These are phyloP conservation scores for Ophiostoma quercus DNA, from an alignment of 2,329 filamentous ascomycete genomes.

Conservation along the genomic window DNA sequence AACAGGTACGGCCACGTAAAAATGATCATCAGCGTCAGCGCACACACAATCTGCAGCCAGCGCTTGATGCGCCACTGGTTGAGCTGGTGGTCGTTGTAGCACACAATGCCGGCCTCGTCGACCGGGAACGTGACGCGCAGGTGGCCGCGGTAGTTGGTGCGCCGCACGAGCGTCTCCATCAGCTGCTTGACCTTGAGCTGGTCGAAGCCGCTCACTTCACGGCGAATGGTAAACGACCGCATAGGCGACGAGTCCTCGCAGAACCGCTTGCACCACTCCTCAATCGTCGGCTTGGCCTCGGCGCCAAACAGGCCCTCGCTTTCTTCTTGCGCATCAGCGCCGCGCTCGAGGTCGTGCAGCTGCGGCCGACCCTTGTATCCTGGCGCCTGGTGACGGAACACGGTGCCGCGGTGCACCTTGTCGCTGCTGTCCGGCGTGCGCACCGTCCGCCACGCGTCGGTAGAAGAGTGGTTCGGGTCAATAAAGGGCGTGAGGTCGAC, in stretches of 20 bases:
- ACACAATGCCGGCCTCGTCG: slow-evolving; percentile 51
- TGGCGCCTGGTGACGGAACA: slow-evolving; percentile 46
- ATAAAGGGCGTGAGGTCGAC: slow-evolving; percentile 57
- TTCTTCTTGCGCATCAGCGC: not conserved
- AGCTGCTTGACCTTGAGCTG: slow-evolving; percentile 46
- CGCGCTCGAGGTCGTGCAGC: slow-evolving; percentile 23
- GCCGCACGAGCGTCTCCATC: slow-evolving; percentile 53
- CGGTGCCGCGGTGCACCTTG: slow-evolving; percentile 60
- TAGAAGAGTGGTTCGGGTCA: slow-evolving; percentile 41
- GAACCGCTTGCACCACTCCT: slow-evolving; percentile 65
- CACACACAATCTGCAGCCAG: slow-evolving; percentile 62
- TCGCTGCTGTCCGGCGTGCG: slow-evolving; percentile 53
- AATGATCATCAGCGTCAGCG: slow-evolving; percentile 62
- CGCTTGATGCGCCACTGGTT: slow-evolving; percentile 60
- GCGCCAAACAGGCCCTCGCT: not conserved
- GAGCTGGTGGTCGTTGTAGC: slow-evolving; percentile 58
- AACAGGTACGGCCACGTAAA: slow-evolving; percentile 66
- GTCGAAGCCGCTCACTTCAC: slow-evolving; percentile 57
- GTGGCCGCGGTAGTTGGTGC: slow-evolving; percentile 63
- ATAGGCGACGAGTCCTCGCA: slow-evolving; percentile 53
- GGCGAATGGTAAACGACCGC: slow-evolving; percentile 51
- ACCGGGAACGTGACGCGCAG: slow-evolving; percentile 56
- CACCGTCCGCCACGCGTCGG: slow-evolving; percentile 42
- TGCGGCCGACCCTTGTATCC: slow-evolving; percentile 34
- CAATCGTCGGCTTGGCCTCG: slow-evolving; percentile 31